A percentile compares a stretch with the other conserved stretches of the same genome.
Evolutionary conservation across 495 filamentous ascomycete genomes (phyloP).

Genomic region (Xylaria bambusicola): DNA sequence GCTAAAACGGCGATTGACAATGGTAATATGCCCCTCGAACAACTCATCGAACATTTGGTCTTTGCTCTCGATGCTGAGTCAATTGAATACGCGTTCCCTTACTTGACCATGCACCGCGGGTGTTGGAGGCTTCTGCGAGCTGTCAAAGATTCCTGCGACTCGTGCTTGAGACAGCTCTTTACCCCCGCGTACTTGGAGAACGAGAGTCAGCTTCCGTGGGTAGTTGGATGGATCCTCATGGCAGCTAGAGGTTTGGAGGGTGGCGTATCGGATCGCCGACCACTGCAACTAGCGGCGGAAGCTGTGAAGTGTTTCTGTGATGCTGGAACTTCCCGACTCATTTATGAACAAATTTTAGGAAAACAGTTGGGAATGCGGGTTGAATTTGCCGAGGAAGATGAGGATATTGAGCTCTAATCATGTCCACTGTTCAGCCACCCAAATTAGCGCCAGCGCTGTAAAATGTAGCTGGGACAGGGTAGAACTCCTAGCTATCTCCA

Average conservation of each 20-base stretch:
- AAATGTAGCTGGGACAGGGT: too few species aligned
- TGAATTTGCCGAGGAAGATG: constrained; percentile 1
- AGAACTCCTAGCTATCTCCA: too few species aligned
- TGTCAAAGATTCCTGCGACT: constrained; percentile 33
- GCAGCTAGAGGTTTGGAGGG: constrained; percentile 19
- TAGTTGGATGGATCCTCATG: constrained; percentile 46
- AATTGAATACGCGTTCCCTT: constrained; percentile 37
- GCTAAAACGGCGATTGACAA: too few species aligned
- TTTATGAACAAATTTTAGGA: background rate
- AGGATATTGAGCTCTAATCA: constrained; percentile 7
- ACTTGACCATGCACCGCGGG: constrained; percentile 37
- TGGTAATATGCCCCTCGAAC: constrained; percentile 9
- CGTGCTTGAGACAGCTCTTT: constrained; percentile 30
- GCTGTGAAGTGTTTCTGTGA: constrained; percentile 6
- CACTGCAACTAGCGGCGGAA: constrained; percentile 10
- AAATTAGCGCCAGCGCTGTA: too few species aligned
- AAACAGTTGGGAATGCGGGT: constrained; percentile 9
- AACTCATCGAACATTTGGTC: constrained; percentile 22
- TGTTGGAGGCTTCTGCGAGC: constrained; percentile 40
- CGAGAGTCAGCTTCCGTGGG: constrained; percentile 41
- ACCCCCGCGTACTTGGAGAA: constrained; percentile 37
- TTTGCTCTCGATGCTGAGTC: constrained; percentile 31
- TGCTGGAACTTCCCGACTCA: background rate
- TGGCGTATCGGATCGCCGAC: constrained; percentile 9
- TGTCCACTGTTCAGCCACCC: too few species aligned